A percentile compares a stretch with the other conserved stretches of the same genome.
phyloP scores from a whole-genome alignment of 768 basidiomycete species.

The Naganishia friedmannii region DNA sequence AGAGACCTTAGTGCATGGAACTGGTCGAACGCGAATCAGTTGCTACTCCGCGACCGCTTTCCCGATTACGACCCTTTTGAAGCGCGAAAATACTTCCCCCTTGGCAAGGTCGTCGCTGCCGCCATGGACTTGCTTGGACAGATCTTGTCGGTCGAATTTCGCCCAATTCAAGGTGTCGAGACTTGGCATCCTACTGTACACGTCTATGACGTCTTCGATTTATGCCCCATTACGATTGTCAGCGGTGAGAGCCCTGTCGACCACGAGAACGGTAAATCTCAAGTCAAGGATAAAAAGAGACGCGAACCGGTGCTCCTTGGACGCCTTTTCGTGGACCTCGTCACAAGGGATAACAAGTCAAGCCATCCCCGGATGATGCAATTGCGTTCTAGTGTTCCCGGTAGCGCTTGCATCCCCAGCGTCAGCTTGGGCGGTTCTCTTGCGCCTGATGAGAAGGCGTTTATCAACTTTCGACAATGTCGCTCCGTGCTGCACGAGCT shows the following conservation, averaged over 20 bases:
- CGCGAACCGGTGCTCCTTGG: background rate
- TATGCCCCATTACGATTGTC: background rate
- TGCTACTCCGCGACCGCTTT: background rate
- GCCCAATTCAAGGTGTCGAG: background rate
- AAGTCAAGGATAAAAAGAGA: background rate
- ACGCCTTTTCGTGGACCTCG: constrained; percentile 1
- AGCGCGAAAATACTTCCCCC: background rate
- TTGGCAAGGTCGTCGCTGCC: background rate
- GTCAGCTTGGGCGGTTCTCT: background rate
- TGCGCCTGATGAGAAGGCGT: background rate
- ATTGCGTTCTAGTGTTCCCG: background rate
- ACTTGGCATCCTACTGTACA: constrained; percentile 1
- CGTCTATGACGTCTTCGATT: background rate
- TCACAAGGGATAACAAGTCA: constrained; percentile 11
- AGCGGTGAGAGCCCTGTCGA: background rate
- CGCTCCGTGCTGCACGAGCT: constrained; percentile 13
- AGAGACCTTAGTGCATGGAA: background rate
- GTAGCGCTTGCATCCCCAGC: background rate
- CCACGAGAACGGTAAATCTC: background rate
- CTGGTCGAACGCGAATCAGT: background rate
- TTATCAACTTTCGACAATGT: constrained; percentile 6
- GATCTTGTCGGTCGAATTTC: background rate
- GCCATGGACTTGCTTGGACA: background rate
- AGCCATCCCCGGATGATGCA: background rate
- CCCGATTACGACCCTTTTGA: background rate